A percentile compares a stretch with the other conserved stretches of the same genome.
Evolutionary conservation across 176 grass and related monocot genomes (phyloP).

Genomic region (Saccharum officinarum): DNA sequence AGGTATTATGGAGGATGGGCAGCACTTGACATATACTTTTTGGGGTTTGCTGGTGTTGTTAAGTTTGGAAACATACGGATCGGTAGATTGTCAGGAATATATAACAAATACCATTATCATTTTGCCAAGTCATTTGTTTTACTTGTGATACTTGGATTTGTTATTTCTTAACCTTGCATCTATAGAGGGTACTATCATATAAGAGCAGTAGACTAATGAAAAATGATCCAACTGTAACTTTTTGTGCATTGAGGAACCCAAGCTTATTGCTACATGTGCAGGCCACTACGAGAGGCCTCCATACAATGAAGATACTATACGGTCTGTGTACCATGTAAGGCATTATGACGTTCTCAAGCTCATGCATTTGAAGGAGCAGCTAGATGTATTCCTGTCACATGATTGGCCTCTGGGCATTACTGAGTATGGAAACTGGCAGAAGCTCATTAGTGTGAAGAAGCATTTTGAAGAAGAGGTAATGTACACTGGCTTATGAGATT

Average conservation of each 20-base stretch:
- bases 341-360: constrained; percentile 90
- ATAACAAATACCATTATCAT: constrained; percentile 60
- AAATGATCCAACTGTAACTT: constrained; percentile 1
- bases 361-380: constrained; percentile 73
- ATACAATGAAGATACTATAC: constrained; percentile 57
- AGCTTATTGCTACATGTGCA: constrained; percentile 34
- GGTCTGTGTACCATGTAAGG: constrained; percentile 82
- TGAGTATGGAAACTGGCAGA: constrained; percentile 87
- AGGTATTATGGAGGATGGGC: constrained; percentile 98
- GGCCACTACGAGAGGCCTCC: constrained; percentile 87
- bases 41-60: constrained; percentile 83
- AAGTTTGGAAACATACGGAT: constrained; percentile 93
- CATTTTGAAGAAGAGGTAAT: constrained; percentile 70
- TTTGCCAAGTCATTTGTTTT: constrained; percentile 50
- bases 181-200: neutral
- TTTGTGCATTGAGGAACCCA: constrained; percentile 2
- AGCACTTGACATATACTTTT: constrained; percentile 92
- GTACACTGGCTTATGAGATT: neutral
- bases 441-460: constrained; percentile 52
- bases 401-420: constrained; percentile 97
- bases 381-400: constrained; percentile 96
- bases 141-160: neutral
- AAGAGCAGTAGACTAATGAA: neutral
- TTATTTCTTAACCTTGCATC: constrained; percentile 3
- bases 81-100: constrained; percentile 87